Percentiles rank a stretch among this genome's conserved stretches.
Conservation (phyloP, 768 basidiomycete genomes). For the Phylloporus scabripes region DNA sequence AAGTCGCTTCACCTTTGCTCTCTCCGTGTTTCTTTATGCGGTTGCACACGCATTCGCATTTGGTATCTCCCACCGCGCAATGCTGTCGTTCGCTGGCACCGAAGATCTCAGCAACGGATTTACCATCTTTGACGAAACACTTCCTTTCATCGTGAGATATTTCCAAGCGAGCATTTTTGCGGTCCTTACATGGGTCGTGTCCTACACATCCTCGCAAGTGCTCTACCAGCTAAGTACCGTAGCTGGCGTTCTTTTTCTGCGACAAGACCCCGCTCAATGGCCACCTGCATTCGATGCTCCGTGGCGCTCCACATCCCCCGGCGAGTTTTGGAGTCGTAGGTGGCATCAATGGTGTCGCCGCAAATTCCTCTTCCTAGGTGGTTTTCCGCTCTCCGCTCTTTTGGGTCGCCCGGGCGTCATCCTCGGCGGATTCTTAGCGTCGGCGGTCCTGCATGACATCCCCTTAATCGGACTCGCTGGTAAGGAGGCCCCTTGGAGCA, state of each 20-base stretch:
- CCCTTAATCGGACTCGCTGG: slow-evolving; percentile 43
- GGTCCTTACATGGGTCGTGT: slow-evolving; percentile 34
- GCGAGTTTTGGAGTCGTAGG: slow-evolving; percentile 35
- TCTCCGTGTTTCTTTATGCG: slow-evolving; percentile 32
- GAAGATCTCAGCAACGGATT: slow-evolving; percentile 9
- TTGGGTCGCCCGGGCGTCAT: neutral
- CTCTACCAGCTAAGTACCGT: slow-evolving; percentile 23
- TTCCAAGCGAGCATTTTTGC: slow-evolving; percentile 38
- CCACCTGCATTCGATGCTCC: slow-evolving; percentile 32
- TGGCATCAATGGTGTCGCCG: slow-evolving; percentile 38
- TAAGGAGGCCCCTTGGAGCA: slow-evolving; percentile 36
- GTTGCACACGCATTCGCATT: slow-evolving; percentile 35
- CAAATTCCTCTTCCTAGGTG: slow-evolving; percentile 22
- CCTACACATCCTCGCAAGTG: slow-evolving; percentile 34
- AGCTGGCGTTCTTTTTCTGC: slow-evolving; percentile 24
- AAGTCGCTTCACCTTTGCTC: slow-evolving; percentile 35
- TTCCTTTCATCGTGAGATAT: slow-evolving; percentile 24
- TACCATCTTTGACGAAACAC: slow-evolving; percentile 30
- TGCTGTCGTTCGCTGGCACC: slow-evolving; percentile 42
- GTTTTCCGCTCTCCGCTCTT: neutral
- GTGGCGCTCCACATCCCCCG: slow-evolving; percentile 34
- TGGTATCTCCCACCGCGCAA: slow-evolving; percentile 41
- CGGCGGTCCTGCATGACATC: slow-evolving; percentile 24
- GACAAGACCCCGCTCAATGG: slow-evolving; percentile 28
- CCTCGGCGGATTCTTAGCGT: neutral